phyloP scores from a whole-genome alignment of 768 basidiomycete species.

The Dentipellis fragilis region DNA sequence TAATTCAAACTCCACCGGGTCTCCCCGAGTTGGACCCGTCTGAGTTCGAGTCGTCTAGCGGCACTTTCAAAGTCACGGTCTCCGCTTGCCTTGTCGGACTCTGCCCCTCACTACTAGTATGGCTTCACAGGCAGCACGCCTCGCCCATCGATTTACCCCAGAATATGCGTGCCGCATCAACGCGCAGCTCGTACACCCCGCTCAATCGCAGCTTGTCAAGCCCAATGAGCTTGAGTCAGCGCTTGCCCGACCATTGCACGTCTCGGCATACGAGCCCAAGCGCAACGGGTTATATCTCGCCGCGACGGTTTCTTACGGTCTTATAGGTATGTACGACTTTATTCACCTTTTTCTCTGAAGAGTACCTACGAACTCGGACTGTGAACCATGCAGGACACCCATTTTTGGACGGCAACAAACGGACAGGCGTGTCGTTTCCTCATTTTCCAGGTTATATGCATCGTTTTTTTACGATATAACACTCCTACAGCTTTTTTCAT shows the following conservation, averaged over 20 bases:
- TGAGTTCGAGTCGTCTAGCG: too few species aligned
- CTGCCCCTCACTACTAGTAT: not conserved
- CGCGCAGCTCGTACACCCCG: conserved; percentile 25
- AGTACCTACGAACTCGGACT: not conserved
- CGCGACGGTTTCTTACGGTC: conserved; percentile 23
- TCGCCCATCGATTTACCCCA: conserved; percentile 22
- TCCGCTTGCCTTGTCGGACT: too few species aligned
- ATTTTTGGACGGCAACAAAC: conserved; percentile 24
- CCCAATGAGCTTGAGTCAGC: conserved; percentile 25
- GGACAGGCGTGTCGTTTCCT: conserved; percentile 14
- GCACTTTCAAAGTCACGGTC: too few species aligned
- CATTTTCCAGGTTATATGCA: not conserved
- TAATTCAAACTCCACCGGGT: too few species aligned
- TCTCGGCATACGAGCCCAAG: conserved; percentile 22
- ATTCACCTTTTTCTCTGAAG: too few species aligned
- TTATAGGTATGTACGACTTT: conserved; percentile 15
- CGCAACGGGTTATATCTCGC: conserved; percentile 18
- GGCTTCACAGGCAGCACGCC: conserved; percentile 17
- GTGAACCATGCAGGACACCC: conserved; percentile 16
- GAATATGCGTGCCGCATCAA: conserved; percentile 19
- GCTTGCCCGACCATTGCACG: conserved; percentile 18
- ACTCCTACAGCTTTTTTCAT: conserved; percentile 21
- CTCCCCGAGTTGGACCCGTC: too few species aligned
- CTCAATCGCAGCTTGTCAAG: conserved; percentile 19
- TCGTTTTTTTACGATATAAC: not conserved